These are phyloP conservation scores for Colletotrichum chlorophyti DNA, from an alignment of 2,329 filamentous ascomycete species.

Conservation along the genomic window DNA sequence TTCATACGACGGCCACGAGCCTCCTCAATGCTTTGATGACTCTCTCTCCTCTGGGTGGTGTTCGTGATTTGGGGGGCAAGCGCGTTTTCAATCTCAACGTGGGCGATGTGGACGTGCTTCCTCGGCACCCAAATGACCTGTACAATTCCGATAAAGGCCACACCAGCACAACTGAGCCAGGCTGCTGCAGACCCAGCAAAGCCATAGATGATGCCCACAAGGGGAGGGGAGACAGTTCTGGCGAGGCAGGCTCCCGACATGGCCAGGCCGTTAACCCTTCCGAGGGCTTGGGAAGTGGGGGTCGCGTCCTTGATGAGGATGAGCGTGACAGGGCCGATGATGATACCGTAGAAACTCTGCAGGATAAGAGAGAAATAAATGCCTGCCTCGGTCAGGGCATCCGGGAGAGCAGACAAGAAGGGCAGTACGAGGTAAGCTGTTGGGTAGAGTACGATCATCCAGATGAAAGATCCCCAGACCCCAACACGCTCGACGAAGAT, in stretches of 20 bases:
- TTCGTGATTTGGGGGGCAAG: slow-evolving; percentile 11
- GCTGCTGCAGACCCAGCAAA: slow-evolving; percentile 56
- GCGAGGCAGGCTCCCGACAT: slow-evolving; percentile 76
- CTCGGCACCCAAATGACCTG: slow-evolving; percentile 28
- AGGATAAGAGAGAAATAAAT: slow-evolving; percentile 71
- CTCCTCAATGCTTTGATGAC: slow-evolving; percentile 11
- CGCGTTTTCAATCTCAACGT: slow-evolving; percentile 28
- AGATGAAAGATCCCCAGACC: slow-evolving; percentile 70
- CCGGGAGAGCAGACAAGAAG: slow-evolving; percentile 67
- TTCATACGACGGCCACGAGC: slow-evolving; percentile 8
- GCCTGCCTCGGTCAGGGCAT: slow-evolving; percentile 59
- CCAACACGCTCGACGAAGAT: slow-evolving; percentile 68
- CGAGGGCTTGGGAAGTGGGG: slow-evolving; percentile 66
- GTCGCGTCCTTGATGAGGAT: slow-evolving; percentile 78
- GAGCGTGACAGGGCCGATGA: slow-evolving; percentile 71
- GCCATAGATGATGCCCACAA: slow-evolving; percentile 73
- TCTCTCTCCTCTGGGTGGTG: slow-evolving; percentile 11
- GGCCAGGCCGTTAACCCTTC: slow-evolving; percentile 75
- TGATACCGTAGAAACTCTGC: slow-evolving; percentile 72
- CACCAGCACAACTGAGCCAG: slow-evolving; percentile 44
- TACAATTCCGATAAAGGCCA: slow-evolving; percentile 18
- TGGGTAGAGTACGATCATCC: slow-evolving; percentile 71
- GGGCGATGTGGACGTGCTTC: slow-evolving; percentile 32
- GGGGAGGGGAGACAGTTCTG: slow-evolving; percentile 72
- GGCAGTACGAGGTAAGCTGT: slow-evolving; percentile 73